A percentile compares a stretch with the other conserved stretches of the same genome.
Evolutionary conservation across 352 stramenopile species (phyloP).

Genomic region (Globisporangium cylindrosporum): DNA sequence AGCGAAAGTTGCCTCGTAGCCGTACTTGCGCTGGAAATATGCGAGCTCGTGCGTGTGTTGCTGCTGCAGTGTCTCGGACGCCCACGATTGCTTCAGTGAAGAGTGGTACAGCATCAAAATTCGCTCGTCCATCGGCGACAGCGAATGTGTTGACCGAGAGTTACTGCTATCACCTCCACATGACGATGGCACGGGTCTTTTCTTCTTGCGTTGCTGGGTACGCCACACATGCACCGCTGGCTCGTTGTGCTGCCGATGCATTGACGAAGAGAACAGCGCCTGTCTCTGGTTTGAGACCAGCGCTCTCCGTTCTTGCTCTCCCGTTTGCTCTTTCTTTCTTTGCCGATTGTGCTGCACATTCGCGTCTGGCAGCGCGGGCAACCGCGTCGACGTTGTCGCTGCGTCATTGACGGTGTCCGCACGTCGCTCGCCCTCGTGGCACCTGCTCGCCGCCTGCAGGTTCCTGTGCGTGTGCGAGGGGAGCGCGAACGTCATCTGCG

Average conservation of each 20-base stretch:
- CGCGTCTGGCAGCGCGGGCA: not conserved
- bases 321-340: not conserved
- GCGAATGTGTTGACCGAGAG: not conserved
- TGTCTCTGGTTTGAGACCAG: slow-evolving; percentile 2
- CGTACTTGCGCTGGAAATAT: slow-evolving; percentile 21
- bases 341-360: not conserved
- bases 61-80: not conserved
- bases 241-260: not conserved
- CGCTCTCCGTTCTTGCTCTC: not conserved
- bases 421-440: not conserved
- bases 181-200: not conserved
- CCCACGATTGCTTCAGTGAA: slow-evolving; percentile 36
- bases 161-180: not conserved
- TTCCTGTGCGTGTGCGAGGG: not conserved
- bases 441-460: no score
- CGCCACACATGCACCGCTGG: no score
- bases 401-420: not conserved
- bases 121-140: slow-evolving; percentile 49
- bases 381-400: not conserved
- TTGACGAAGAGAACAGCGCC: not conserved
- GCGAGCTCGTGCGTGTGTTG: not conserved
- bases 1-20: slow-evolving; percentile 53
- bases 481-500: slow-evolving; percentile 8
- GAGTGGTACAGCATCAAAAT: slow-evolving; percentile 67
- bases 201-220: not conserved